phyloP scores from a whole-genome alignment of 805 yeast species.

The Lipomyces anomalus region DNA sequence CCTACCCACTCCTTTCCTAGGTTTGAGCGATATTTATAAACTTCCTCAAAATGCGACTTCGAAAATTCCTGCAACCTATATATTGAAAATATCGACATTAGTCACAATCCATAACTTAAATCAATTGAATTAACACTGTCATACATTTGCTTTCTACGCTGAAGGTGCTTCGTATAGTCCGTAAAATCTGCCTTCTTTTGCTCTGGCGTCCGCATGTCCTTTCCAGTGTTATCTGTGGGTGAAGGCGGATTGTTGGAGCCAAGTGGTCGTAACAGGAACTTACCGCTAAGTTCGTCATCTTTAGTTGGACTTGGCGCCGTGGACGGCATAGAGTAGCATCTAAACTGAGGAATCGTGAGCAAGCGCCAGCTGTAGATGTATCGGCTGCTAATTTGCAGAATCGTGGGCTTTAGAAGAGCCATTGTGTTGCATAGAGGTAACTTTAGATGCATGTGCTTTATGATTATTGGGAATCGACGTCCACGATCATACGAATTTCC shows the following conservation, averaged over 20 bases:
- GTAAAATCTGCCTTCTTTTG: slow-evolving; percentile 44
- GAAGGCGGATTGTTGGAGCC: slow-evolving; percentile 41
- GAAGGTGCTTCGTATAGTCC: slow-evolving; percentile 44
- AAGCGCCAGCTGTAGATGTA: too few species aligned
- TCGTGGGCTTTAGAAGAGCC: too few species aligned
- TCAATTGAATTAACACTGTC: slow-evolving; percentile 9
- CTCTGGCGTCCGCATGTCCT: slow-evolving; percentile 36
- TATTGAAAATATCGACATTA: background rate
- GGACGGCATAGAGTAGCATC: too few species aligned
- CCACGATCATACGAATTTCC: too few species aligned
- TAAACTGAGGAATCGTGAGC: too few species aligned
- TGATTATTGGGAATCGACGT: too few species aligned
- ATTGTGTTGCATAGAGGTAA: too few species aligned
- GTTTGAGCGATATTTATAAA: slow-evolving; percentile 56
- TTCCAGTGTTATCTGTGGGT: slow-evolving; percentile 37
- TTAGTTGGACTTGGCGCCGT: too few species aligned
- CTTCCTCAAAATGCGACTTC: slow-evolving; percentile 61
- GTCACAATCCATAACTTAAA: background rate
- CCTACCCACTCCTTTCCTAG: slow-evolving; percentile 80
- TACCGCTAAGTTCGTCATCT: too few species aligned
- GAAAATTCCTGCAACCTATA: slow-evolving; percentile 45
- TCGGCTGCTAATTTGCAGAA: too few species aligned
- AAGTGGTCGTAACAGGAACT: slow-evolving; percentile 37
- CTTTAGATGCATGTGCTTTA: too few species aligned
- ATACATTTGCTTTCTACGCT: slow-evolving; percentile 50